Conservation (phyloP, 371 early-diverging fungal species). For the Rhizopus stolonifer region DNA sequence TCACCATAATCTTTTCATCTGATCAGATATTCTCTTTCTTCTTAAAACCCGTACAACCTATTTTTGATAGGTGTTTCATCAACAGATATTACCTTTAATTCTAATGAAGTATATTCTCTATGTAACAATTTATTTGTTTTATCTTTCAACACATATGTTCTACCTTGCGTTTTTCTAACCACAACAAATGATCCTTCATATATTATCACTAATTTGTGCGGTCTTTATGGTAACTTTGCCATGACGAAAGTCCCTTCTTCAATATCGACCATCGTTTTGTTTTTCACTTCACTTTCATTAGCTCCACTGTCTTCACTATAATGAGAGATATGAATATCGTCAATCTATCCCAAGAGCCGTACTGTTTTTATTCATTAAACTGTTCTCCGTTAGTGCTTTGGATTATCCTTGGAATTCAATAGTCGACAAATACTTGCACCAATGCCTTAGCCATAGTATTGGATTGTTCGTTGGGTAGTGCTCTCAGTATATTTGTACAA, state of each 20-base stretch:
- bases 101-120: conserved; percentile 10
- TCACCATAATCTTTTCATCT: conserved; percentile 6
- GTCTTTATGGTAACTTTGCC: background rate
- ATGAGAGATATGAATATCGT: conserved; percentile 18
- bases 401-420: conserved; percentile 20
- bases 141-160: conserved; percentile 7
- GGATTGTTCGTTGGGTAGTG: conserved; percentile 21
- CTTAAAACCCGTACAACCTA: conserved; percentile 1
- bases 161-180: conserved; percentile 2
- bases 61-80: conserved; percentile 9
- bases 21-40: background rate
- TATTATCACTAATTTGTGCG: background rate
- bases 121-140: conserved; percentile 8
- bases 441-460: conserved; percentile 20
- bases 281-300: conserved; percentile 28
- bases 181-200: conserved; percentile 13
- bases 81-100: conserved; percentile 10
- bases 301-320: conserved; percentile 21
- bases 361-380: conserved; percentile 15
- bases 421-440: conserved; percentile 22
- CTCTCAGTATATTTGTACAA: conserved; percentile 20
- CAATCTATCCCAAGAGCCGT: conserved; percentile 17
- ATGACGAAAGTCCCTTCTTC: conserved; percentile 8
- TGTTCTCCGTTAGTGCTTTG: conserved; percentile 33
- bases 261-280: conserved; percentile 4